These are phyloP conservation scores for Neurospora sp. DNA, from an alignment of 495 filamentous ascomycete species.

Conservation along the genomic window DNA sequence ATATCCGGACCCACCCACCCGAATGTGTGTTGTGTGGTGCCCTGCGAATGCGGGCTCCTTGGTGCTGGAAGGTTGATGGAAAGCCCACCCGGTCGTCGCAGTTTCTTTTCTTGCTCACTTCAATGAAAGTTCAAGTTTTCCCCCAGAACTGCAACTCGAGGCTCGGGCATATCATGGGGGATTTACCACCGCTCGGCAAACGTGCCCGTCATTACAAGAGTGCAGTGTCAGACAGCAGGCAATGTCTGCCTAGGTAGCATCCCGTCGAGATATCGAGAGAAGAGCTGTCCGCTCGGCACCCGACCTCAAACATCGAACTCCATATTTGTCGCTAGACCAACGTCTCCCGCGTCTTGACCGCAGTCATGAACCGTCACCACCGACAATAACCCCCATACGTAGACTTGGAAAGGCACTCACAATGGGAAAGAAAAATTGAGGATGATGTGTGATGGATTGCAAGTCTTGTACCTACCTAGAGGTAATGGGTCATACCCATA, in stretches of 20 bases:
- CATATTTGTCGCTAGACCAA: background rate
- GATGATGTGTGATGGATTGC: background rate
- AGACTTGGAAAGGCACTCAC: background rate
- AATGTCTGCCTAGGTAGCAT: background rate
- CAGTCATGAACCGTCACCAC: background rate
- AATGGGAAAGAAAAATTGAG: background rate
- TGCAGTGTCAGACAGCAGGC: background rate
- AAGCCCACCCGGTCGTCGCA: slow-evolving; percentile 1
- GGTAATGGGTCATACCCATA: background rate
- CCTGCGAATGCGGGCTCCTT: background rate
- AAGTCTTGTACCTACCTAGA: background rate
- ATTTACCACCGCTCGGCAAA: background rate
- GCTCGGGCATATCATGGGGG: background rate
- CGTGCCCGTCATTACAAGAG: background rate
- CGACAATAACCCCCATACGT: background rate
- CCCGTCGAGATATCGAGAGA: background rate
- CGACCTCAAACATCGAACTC: background rate
- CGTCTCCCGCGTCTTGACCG: background rate
- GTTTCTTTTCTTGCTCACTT: background rate
- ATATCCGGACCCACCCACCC: slow-evolving; percentile 5
- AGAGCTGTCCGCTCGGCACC: background rate
- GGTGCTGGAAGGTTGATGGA: slow-evolving; percentile 7
- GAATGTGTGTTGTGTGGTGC: slow-evolving; percentile 2
- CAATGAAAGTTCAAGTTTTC: background rate
- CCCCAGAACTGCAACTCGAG: background rate